Evolutionary conservation across 331 rosid genomes (phyloP).

Genomic region (Saraca asoca): DNA sequence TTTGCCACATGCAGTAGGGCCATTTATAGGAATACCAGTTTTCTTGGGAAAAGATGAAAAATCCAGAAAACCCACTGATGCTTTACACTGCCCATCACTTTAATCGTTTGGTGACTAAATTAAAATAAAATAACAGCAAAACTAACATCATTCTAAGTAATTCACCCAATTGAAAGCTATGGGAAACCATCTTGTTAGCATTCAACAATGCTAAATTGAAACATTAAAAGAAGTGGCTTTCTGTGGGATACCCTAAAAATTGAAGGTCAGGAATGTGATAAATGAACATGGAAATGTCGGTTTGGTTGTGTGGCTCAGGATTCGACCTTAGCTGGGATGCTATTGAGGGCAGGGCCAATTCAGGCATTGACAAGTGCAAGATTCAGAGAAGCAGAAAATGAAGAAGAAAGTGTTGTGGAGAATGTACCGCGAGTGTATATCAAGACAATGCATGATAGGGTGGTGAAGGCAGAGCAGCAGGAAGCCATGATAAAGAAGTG

Average conservation of each 20-base stretch:
- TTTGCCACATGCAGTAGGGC: constrained; percentile 41
- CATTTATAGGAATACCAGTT: background rate
- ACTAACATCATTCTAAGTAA: background rate
- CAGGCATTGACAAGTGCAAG: constrained; percentile 51
- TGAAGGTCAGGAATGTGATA: background rate
- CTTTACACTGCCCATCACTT: no score
- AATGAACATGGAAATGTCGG: background rate
- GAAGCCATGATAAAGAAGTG: constrained; percentile 73
- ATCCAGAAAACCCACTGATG: no score
- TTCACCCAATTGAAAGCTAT: background rate
- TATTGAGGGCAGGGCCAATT: constrained; percentile 72
- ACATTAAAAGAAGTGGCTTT: background rate
- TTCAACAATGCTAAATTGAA: no score
- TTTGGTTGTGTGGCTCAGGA: constrained; percentile 49
- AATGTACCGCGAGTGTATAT: constrained; percentile 68
- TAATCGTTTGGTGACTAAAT: no score
- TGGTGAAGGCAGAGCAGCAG: constrained; percentile 68
- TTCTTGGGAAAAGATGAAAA: no score
- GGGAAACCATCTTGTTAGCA: no score
- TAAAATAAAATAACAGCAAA: no score
- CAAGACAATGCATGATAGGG: constrained; percentile 64
- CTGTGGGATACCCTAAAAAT: background rate
- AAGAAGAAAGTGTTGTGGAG: constrained; percentile 37
- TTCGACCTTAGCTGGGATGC: constrained; percentile 73
- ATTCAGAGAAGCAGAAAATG: constrained; percentile 42